phyloP scores from a whole-genome alignment of 2,329 filamentous ascomycete genomes.

The Coniochaeta hoffmannii region DNA sequence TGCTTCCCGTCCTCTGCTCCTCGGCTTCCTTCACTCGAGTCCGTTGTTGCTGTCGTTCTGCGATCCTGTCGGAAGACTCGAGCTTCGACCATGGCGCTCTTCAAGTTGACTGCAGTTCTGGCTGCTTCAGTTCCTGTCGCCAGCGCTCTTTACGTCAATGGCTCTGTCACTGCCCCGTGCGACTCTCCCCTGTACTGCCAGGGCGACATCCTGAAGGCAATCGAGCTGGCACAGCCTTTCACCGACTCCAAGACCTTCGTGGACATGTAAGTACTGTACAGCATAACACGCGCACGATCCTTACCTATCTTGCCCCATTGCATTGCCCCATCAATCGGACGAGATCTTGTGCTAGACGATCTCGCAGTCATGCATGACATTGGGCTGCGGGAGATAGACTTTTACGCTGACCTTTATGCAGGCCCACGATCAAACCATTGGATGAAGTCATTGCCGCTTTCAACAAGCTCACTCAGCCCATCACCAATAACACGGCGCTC shows the following conservation, averaged over 20 bases:
- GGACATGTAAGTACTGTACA: constrained; percentile 54
- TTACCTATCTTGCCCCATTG: neutral
- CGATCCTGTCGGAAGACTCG: neutral
- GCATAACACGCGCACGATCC: too few relatives aligned
- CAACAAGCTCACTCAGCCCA: constrained; percentile 48
- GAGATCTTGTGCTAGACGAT: neutral
- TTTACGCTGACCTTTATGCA: neutral
- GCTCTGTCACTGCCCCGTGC: constrained; percentile 54
- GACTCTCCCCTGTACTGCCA: constrained; percentile 62
- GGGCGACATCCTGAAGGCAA: constrained; percentile 53
- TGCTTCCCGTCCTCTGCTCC: neutral
- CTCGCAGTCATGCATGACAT: neutral
- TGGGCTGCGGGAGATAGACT: neutral
- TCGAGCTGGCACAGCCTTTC: constrained; percentile 58
- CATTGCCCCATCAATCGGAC: neutral
- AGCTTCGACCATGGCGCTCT: constrained; percentile 6
- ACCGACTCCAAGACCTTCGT: constrained; percentile 65
- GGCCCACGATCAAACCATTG: constrained; percentile 52
- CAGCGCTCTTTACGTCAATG: constrained; percentile 49
- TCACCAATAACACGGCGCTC: constrained; percentile 56
- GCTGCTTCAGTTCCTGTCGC: constrained; percentile 21
- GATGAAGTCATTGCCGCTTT: constrained; percentile 56
- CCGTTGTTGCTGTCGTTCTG: neutral
- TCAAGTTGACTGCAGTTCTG: constrained; percentile 18
- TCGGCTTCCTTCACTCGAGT: constrained; percentile 1